Evolutionary conservation across 2,329 filamentous ascomycete species (phyloP), one percentile per base, ranked within the genome.

Genomic region (Colletotrichum gloeosporioides): DNA sequence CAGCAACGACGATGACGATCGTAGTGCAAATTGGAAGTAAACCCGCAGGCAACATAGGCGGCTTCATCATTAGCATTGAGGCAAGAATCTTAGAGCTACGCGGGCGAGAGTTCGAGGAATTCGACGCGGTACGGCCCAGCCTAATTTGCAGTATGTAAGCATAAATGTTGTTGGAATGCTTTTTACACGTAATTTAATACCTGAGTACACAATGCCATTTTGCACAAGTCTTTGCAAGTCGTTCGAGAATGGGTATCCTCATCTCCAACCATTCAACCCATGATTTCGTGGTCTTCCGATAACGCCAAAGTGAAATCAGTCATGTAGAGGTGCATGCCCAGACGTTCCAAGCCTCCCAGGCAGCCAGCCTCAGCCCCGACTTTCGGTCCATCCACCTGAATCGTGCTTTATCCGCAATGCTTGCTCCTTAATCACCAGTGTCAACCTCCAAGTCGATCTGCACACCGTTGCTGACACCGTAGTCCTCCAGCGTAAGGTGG

Each of bases 401-500:
- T 29, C 39, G 36, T 32, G 9, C 16, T 25, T 27, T 3, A 55
- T 53, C 57, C 64, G 59, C 32, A 9, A 18, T 8, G 27, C 39
- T 63, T 57, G 22, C 32, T 39, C 16, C 79, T 89, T 82, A 92
- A 79, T 92, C 90, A 2, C 90, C 89, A 6, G 91, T 92, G 79
- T 92, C 91, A 66, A 92, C 89, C 85, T 92, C 91, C 57, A 92
- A 84, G 79, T 92, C 91, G 64, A 92, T 83, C 85, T 92, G 91
- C 82, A 98, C 96, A 12, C 96, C 96, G 85, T 97, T 97, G 80
- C 94, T 95, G 73, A 99, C 93, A n/a, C 95, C 95, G 85, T 98
- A 99, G 86, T 99, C 96, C 81, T 95, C 95, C 80, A 98, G 85
- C 39, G 93, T 96, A 77, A 98, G 89, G 80, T 94, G 91, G 83